Conservation (phyloP, 78 protist species). For the Dictyostelium intermedium region DNA sequence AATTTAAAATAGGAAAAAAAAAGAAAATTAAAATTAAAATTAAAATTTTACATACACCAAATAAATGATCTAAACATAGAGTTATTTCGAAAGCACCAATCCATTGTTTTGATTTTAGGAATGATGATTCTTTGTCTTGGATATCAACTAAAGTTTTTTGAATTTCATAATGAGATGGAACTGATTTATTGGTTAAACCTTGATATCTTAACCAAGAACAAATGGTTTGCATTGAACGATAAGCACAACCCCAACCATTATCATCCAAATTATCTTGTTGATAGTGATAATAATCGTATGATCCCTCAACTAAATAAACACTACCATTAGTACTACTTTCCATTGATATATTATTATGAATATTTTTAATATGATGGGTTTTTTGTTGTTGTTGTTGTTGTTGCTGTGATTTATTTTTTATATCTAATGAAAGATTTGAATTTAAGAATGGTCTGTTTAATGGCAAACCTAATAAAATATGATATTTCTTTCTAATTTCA, state of each 20-base stretch:
- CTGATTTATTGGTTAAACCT: conserved; percentile 1
- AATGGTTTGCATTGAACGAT: conserved; percentile 90
- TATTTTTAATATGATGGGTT: conserved; percentile 19
- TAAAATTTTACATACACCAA: conserved; percentile 34
- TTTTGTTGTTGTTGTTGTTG: not conserved
- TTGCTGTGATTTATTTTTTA: not conserved
- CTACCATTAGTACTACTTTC: conserved; percentile 31
- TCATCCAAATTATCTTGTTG: conserved; percentile 81
- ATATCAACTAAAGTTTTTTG: conserved; percentile 82
- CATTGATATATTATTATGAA: conserved; percentile 9
- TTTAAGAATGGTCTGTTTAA: conserved; percentile 29
- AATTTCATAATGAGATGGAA: conserved; percentile 87
- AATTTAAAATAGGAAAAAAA: too few species aligned
- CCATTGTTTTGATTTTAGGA: conserved; percentile 86
- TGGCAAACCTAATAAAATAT: conserved; percentile 9
- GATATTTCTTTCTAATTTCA: conserved; percentile 33
- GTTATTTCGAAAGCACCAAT: conserved; percentile 90
- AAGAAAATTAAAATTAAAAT: not conserved
- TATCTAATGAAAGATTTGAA: not conserved
- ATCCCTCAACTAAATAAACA: conserved; percentile 69
- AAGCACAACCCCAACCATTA: conserved; percentile 96
- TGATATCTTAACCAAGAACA: conserved; percentile 79
- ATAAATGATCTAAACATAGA: conserved; percentile 46
- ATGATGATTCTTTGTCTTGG: conserved; percentile 62
- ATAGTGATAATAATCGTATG: conserved; percentile 91